These are phyloP conservation scores for Exophiala alcalophila DNA, from an alignment of 2,329 filamentous ascomycete species.

Conservation along the genomic window DNA sequence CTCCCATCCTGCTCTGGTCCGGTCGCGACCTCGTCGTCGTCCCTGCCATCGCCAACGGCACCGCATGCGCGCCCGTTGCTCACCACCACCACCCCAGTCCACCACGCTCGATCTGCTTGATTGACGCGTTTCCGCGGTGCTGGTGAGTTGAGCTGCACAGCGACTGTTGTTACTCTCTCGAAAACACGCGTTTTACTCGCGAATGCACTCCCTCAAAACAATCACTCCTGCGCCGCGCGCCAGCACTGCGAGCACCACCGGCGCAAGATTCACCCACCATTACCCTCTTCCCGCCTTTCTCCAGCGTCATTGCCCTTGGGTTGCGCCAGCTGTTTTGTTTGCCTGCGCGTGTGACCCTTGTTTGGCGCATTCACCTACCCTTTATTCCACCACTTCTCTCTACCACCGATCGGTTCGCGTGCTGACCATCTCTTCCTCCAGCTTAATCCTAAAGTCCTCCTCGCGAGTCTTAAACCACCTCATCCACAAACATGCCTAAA, in stretches of 20 bases:
- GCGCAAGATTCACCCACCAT: constrained; percentile 6
- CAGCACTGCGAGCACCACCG: no score
- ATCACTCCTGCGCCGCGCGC: constrained; percentile 10
- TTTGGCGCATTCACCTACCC: background rate
- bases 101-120: constrained; percentile 7
- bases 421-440: no score
- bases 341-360: background rate
- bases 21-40: constrained; percentile 29
- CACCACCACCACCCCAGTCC: constrained; percentile 38
- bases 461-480: constrained; percentile 4
- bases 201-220: constrained; percentile 18
- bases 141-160: constrained; percentile 11
- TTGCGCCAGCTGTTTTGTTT: background rate
- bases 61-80: constrained; percentile 28
- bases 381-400: background rate
- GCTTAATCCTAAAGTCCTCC: no score
- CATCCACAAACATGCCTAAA: constrained; percentile 61
- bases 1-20: constrained; percentile 19
- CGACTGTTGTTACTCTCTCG: background rate
- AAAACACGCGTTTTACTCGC: constrained; percentile 24
- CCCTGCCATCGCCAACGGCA: constrained; percentile 27
- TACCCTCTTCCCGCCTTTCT: constrained; percentile 1
- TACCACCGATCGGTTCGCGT: no score
- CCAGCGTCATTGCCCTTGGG: background rate
- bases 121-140: constrained; percentile 23